phyloP scores from a whole-genome alignment of 2,329 filamentous ascomycete genomes.

The Verticillium dahliae region DNA sequence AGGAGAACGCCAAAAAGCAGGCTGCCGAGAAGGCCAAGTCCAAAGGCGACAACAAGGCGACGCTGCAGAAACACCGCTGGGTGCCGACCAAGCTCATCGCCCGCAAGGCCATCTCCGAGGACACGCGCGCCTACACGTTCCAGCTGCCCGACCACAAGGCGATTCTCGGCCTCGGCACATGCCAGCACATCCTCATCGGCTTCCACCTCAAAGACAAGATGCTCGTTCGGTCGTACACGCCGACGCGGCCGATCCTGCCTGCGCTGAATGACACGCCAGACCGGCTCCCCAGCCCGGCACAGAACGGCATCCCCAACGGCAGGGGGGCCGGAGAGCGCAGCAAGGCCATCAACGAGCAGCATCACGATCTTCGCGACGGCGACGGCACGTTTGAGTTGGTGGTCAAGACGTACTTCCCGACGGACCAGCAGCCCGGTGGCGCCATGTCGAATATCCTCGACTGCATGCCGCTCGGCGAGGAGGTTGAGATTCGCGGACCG shows the following conservation, averaged over 20 bases:
- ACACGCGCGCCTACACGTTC: conserved; percentile 40
- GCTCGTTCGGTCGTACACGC: conserved; percentile 43
- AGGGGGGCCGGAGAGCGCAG: not conserved
- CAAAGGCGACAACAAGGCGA: conserved; percentile 20
- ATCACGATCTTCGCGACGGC: conserved; percentile 16
- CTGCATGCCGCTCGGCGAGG: conserved; percentile 37
- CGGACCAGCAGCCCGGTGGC: conserved; percentile 39
- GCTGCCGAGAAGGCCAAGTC: conserved; percentile 27
- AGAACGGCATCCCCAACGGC: not conserved
- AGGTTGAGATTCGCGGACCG: conserved; percentile 44
- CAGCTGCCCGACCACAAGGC: conserved; percentile 28
- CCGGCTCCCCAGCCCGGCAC: not conserved
- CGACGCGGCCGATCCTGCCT: conserved; percentile 35
- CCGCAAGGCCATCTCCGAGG: conserved; percentile 30
- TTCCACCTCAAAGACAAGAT: conserved; percentile 45
- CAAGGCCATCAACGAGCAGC: not conserved
- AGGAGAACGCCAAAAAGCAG: conserved; percentile 30
- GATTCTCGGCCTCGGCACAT: conserved; percentile 40
- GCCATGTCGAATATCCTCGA: conserved; percentile 47
- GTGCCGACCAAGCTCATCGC: conserved; percentile 32
- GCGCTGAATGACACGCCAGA: conserved; percentile 1
- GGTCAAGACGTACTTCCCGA: conserved; percentile 46
- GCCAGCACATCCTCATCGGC: conserved; percentile 45
- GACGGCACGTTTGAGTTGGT: conserved; percentile 40
- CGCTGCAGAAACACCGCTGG: conserved; percentile 38